A percentile compares a stretch with the other conserved stretches of the same genome.
Evolutionary conservation across 148 eudicot species (phyloP).

Genomic region (Polygonum maritimum): DNA sequence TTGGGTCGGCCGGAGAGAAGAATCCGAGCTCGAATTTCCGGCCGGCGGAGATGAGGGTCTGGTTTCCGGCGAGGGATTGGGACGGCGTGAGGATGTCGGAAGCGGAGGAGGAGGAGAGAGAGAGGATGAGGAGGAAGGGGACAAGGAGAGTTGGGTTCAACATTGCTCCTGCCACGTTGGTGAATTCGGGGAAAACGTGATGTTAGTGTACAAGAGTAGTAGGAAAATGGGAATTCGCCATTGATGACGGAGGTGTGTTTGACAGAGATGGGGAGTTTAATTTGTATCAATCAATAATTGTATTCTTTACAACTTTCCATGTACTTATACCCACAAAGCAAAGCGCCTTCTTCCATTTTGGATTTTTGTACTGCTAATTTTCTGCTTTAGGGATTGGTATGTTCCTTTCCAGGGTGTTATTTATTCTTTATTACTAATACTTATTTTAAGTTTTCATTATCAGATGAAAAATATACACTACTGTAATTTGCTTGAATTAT

Average conservation of each 20-base stretch:
- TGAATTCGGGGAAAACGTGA: neutral
- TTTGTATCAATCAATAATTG: neutral
- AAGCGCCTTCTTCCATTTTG: neutral
- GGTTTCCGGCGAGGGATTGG: conserved; percentile 17
- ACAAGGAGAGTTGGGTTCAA: neutral
- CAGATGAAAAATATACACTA: neutral
- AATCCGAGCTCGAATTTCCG: conserved; percentile 33
- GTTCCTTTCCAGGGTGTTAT: neutral
- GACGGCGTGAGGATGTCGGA: conserved; percentile 23
- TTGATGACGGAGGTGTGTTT: conserved; percentile 1
- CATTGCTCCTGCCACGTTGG: neutral
- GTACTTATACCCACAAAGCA: neutral
- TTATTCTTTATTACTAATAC: neutral
- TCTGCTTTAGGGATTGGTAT: neutral
- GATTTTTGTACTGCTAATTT: neutral
- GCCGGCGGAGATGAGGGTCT: conserved; percentile 23
- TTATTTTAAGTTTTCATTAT: neutral
- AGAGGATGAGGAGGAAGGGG: neutral
- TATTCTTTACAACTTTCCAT: neutral
- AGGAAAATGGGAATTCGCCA: conserved; percentile 3
- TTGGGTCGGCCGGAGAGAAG: conserved; percentile 3
- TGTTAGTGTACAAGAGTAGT: neutral
- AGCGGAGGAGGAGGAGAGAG: conserved; percentile 18
- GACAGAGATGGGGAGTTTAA: neutral
- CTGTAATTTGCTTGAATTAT: neutral